A percentile compares a stretch with the other conserved stretches of the same genome.
Conservation (phyloP, 2,329 filamentous ascomycete genomes). For the Ilyonectria sp. region DNA sequence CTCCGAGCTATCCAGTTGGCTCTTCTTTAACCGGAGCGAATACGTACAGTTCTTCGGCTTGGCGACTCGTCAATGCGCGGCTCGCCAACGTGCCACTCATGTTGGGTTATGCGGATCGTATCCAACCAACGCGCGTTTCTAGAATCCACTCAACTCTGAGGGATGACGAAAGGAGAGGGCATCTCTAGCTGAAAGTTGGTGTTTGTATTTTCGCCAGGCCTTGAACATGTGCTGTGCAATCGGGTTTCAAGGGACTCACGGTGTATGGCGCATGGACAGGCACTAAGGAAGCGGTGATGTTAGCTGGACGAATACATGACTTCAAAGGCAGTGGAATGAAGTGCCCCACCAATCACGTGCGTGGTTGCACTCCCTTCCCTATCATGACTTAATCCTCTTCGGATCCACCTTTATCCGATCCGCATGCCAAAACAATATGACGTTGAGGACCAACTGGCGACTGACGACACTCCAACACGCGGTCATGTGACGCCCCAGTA, state of each 20-base stretch:
- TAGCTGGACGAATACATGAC: no score
- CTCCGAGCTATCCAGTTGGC: not conserved
- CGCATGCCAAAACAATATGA: no score
- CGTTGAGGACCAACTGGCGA: no score
- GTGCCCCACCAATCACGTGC: no score
- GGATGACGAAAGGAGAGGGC: not conserved
- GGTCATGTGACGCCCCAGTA: not conserved
- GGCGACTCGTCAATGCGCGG: conserved; percentile 73
- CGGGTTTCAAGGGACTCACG: not conserved
- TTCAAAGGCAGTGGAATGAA: no score
- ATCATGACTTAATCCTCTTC: no score
- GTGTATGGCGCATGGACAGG: no score
- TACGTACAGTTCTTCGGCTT: conserved; percentile 89
- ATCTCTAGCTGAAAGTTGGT: not conserved
- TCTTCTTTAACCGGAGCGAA: conserved; percentile 6
- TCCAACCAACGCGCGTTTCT: not conserved
- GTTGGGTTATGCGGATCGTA: not conserved
- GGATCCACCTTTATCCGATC: no score
- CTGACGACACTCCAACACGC: not conserved
- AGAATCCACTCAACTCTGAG: not conserved
- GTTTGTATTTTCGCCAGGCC: not conserved
- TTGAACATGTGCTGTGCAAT: not conserved
- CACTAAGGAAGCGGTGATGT: no score
- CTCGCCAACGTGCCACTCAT: conserved; percentile 1
- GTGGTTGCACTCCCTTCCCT: no score